Evolutionary conservation across 2,329 filamentous ascomycete species (phyloP), one percentile per base, ranked within the genome.

Genomic region (Aspergillus intermedius): DNA sequence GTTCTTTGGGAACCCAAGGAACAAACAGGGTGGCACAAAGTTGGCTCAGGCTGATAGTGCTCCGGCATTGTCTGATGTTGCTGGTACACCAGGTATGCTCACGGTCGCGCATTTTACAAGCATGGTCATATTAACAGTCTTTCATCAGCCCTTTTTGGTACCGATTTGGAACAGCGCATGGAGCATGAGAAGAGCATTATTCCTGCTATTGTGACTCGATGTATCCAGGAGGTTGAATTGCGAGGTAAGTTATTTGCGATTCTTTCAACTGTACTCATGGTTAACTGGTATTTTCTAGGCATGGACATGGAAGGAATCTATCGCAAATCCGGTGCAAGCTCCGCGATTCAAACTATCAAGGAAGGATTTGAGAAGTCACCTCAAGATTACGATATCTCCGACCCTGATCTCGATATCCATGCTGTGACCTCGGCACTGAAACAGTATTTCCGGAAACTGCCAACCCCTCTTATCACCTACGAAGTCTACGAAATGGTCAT

Each of bases 271-370:
- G 32, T 17, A 30, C 13, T 35, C 44, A 40, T 49, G 15, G 12
- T 55, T 60, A 53, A 63, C 22, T 44, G 28, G 37, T 5, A 9
- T 30, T 40, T 35, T 41, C 22, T 49, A 78, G 76, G 77, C 42
- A 95, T 98, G 88, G 91, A 97, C 61, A 82, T 94, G 58, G 93
- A 97, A 72, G 93, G 93, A 54, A 95, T 98, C 60, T 98, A 98
- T 73, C 84, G 93, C 62, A 98, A 98, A 77, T 95, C 91, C 45
- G 93, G 93, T 49, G 93, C 91, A 57, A 90, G 87, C 60, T 89
- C 88, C 7, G 89, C 94, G 67, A 87, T 95, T 65, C 94, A 95
- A 68, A 78, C 81, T 61, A 88, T 98, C 59, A 88, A 91, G 62
- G 87, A 91, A 57, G 90, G 91, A 10, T 97, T 98, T 65, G 91